Base-by-base conservation (phyloP, 169 alveolate species). In the Eimeria maxima region DNA sequence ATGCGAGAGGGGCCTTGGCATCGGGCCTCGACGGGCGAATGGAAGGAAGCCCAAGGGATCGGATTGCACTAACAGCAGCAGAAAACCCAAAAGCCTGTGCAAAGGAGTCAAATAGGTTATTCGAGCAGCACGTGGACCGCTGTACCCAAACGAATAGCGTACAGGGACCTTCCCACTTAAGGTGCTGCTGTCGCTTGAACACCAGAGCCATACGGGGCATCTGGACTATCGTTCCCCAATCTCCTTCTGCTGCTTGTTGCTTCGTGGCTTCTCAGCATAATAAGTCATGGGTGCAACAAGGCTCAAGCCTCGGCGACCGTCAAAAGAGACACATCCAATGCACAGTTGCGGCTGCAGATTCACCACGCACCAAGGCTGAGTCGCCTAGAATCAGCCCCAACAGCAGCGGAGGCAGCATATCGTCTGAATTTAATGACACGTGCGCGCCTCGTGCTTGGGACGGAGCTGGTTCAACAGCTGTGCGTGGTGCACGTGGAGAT, bases 401-500 rank as follows among this genome's bases (percentile, higher is more conserved):
- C 76, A 29, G 93, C 81, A 38, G 80, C 76, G 22, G 93, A 47
- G 42, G 93, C 81, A n/a, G 27, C 42, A 29, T 65, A 6, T 27
- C 63, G n/a, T 22, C 44, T 27, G 93, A 86, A 63, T 86, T 86
- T 38, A 81, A 63, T 45, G 93, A 86, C 81, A 81, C 60, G 60
- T 86, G 63, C 24, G 42, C 29, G 22, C 93, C 93, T 38, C 93
- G 80, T 42, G 42, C 60, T 44, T 42, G 60, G 45, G 60, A 63
- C 81, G 38, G 27, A 33, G 47, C 16, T 33, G 93, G 47, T 18
- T 63, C 76, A 18, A n/a, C 76, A 42, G 65, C 8, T 44, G 44
- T 81, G 8, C 24, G 45, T 33, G 76, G n/a, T 2, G 65, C 11
- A 44, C 24, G 24, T 18, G 80, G 18, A 33, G 44, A 20, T 6